Percentiles rank a stretch among this genome's conserved stretches.
Conservation (phyloP, 805 yeast genomes). For the Danielozyma ontarioensis region DNA sequence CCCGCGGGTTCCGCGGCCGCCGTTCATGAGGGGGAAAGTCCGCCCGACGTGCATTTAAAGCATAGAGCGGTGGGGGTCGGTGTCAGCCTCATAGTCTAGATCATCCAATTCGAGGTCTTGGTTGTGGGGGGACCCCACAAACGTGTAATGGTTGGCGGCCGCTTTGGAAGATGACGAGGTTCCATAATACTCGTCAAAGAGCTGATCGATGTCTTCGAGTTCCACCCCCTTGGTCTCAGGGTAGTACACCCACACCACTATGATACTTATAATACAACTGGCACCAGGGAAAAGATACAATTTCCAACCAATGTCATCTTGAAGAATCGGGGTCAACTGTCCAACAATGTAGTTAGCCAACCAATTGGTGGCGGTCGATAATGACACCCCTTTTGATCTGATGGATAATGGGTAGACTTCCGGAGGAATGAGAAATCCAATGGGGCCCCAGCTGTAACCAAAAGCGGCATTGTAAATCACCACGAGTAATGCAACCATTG, state of each 20-base stretch:
- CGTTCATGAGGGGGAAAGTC: not conserved
- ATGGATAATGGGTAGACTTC: slow-evolving; percentile 41
- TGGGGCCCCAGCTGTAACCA: slow-evolving; percentile 45
- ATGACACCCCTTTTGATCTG: slow-evolving; percentile 39
- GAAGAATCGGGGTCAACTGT: slow-evolving; percentile 39
- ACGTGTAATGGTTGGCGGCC: too few species aligned
- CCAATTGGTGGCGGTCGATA: slow-evolving; percentile 44
- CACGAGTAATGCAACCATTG: slow-evolving; percentile 36
- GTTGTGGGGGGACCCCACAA: slow-evolving; percentile 2
- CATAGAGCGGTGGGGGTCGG: slow-evolving; percentile 1
- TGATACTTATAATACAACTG: slow-evolving; percentile 30
- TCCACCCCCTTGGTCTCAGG: slow-evolving; percentile 44
- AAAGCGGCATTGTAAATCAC: slow-evolving; percentile 38
- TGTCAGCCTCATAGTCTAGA: slow-evolving; percentile 13
- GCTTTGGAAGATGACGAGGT: slow-evolving; percentile 11
- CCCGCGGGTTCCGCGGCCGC: too few species aligned
- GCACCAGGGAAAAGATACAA: slow-evolving; percentile 37
- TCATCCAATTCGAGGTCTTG: slow-evolving; percentile 20
- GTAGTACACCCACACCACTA: slow-evolving; percentile 30
- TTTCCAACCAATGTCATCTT: slow-evolving; percentile 35
- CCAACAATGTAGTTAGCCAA: slow-evolving; percentile 42
- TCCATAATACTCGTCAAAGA: slow-evolving; percentile 30
- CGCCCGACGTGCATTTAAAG: not conserved
- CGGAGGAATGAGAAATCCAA: slow-evolving; percentile 40
- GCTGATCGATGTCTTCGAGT: slow-evolving; percentile 36